Base-by-base conservation (phyloP, 2,329 filamentous ascomycete species). In the Pseudocercospora ulei region DNA sequence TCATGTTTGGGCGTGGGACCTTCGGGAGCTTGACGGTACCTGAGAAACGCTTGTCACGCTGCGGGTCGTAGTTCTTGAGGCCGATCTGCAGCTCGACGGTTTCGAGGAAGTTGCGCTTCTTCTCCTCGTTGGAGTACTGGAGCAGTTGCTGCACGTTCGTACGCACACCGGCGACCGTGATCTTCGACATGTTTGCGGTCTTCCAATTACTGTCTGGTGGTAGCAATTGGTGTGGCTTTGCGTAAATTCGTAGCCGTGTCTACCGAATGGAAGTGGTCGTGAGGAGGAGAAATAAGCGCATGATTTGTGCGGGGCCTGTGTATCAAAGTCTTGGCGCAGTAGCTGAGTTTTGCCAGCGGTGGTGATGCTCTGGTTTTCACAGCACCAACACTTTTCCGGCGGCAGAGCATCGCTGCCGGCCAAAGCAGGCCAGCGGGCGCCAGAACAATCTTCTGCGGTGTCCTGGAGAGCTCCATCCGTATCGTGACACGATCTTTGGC, bases 21-120 rank as follows among this genome's bases (percentile, higher is more conserved):
- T 78, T 75, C 56, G 88, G 87, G 62, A 96, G 82, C 73, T 82
- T 86, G 76, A 98, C 83, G 69, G 90, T 96, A 70, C 90, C 90
- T 43, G 84, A 93, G 88, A 98, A 98, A 94, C 88, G 88, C 88
- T 98, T 98, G 76, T 98, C 90, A 85, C 90, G 88, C 81, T 96
- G 76, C 65, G 90, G 88, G 68, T 98, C 59, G 48, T 94, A 94
- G 81, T 93, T 93, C 82, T 93, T 92, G 66, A 93, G 79, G 68
- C 84, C 84, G 75, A 92, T 90, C 58, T 70, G 66, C 52, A 69
- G 80, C 69, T 86, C 81, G 67, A 94, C 84, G 65, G 60, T 63
- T 56, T 63, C 59, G 52, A 62, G 57, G 54, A 62, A 63, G 59
- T 62, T 62, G 52, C 59, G 56, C 58, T 62, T 62, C 59, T 62